Conservation (phyloP, 2,329 filamentous ascomycete genomes). For the Paradendryphiella salina region DNA sequence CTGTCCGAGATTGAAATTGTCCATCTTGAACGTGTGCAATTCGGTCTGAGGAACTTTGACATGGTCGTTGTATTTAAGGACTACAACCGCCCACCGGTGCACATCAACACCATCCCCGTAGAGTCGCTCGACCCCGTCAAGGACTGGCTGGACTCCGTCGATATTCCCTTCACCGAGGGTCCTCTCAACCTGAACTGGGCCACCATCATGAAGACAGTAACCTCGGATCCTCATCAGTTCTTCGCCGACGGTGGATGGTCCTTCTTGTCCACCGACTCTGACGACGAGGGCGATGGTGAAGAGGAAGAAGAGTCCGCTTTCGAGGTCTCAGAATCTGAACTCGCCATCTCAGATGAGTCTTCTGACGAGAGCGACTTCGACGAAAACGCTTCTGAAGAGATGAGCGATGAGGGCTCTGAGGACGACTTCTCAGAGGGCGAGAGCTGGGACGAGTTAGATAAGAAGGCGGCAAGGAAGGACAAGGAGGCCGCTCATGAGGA, state of each 20-base stretch:
- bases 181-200: conserved; percentile 98
- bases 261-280: conserved; percentile 85
- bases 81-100: conserved; percentile 83
- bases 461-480: conserved; percentile 73
- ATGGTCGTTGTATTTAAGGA: conserved; percentile 98
- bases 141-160: conserved; percentile 94
- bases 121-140: conserved; percentile 94
- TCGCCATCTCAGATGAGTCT: conserved; percentile 71
- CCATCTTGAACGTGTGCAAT: conserved; percentile 91
- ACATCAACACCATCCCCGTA: conserved; percentile 98
- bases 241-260: conserved; percentile 95
- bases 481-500: conserved; percentile 58
- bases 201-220: conserved; percentile 99
- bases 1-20: conserved; percentile 95
- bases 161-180: conserved; percentile 92
- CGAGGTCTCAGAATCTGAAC: conserved; percentile 83
- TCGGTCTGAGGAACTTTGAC: conserved; percentile 98
- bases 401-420: conserved; percentile 64
- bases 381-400: conserved; percentile 82
- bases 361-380: conserved; percentile 93
- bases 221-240: conserved; percentile 89
- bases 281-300: conserved; percentile 75
- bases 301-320: conserved; percentile 90
- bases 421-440: conserved; percentile 66
- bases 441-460: conserved; percentile 93